Conservation (phyloP, 2,329 filamentous ascomycete genomes). For the Neobulgaria alba region DNA sequence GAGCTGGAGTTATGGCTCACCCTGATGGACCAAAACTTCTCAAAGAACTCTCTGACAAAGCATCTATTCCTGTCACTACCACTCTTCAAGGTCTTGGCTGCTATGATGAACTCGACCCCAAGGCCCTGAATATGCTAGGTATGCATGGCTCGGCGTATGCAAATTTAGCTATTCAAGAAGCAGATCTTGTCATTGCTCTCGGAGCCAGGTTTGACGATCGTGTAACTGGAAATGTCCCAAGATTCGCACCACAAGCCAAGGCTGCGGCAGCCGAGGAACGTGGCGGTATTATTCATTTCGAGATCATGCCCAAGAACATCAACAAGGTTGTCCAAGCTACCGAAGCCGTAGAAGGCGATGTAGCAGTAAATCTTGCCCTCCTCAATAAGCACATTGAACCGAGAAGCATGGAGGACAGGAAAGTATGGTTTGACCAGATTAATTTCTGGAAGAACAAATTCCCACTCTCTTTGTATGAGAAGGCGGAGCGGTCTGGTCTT, state of each 20-base stretch:
- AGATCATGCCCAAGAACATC: conserved; percentile 99
- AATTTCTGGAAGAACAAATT: conserved; percentile 85
- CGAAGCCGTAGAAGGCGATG: conserved; percentile 90
- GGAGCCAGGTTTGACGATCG: conserved; percentile 95
- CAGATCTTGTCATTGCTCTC: conserved; percentile 90
- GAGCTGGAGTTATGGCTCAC: conserved; percentile 75
- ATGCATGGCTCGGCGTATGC: conserved; percentile 98
- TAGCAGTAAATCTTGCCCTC: conserved; percentile 65
- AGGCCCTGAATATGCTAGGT: conserved; percentile 94
- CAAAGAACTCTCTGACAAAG: conserved; percentile 82
- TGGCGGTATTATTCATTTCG: conserved; percentile 94
- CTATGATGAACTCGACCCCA: conserved; percentile 87
- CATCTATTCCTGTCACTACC: conserved; percentile 87
- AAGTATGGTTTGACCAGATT: conserved; percentile 86
- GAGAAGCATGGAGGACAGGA: conserved; percentile 55
- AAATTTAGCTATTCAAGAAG: conserved; percentile 96
- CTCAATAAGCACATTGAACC: conserved; percentile 65
- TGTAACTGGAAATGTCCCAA: conserved; percentile 71
- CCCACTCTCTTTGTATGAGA: conserved; percentile 76
- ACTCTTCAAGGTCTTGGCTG: conserved; percentile 89
- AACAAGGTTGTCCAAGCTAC: conserved; percentile 98
- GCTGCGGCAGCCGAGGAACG: conserved; percentile 74
- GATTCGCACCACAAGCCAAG: conserved; percentile 85
- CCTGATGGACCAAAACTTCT: conserved; percentile 73
- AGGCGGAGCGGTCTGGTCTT: conserved; percentile 61